Base-by-base conservation (phyloP, 768 basidiomycete species). In the Calocybe cyanea region DNA sequence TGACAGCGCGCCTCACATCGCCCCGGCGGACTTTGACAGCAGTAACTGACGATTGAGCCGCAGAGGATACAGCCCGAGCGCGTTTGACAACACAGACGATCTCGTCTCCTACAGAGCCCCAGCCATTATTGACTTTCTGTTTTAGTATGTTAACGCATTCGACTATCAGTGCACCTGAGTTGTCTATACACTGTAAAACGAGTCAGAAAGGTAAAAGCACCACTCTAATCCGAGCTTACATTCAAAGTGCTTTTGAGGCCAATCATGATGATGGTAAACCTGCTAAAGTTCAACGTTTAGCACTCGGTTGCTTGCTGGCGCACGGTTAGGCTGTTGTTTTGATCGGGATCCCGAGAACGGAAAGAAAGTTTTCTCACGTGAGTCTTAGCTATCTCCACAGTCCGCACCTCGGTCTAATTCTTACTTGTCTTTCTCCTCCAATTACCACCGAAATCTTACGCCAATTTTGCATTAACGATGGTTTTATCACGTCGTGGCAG, bases 61-160 rank as follows among this genome's bases (percentile, higher is more conserved):
- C 76, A 4, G 80, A 77, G 8, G 85, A 77, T 8, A 93, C 67
- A 4, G 93, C 92, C 11, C 93, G 80, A 3, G 95, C 94, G 45
- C 83, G 81, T 62, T 96, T 91, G 49, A 98, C 84, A 46, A 98
- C 92, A 46, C 92, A 92, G 54, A 95, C 92, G 50, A 96, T 92
- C 64, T 95, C 92, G 68, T 97, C 94, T 37, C 94, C 94, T 13
- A 92, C 88, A 24, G 80, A 76, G 25, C 92, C 95, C 81, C 89
- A 90, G 35, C 94, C 94, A 56, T 92, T 89, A 63, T 90, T 94
- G 57, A 92, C 90, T 66, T 97, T 98, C 63, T 90, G 83, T 67
- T 97, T 97, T 47, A 96, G 75, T 21, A 98, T 82, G 65, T 97
- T 96, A 63, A 98, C 91, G 60, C 93, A 96, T 73, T 97, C 95